Base-by-base conservation (phyloP, 208 protist genomes). In the Leishmania major region DNA sequence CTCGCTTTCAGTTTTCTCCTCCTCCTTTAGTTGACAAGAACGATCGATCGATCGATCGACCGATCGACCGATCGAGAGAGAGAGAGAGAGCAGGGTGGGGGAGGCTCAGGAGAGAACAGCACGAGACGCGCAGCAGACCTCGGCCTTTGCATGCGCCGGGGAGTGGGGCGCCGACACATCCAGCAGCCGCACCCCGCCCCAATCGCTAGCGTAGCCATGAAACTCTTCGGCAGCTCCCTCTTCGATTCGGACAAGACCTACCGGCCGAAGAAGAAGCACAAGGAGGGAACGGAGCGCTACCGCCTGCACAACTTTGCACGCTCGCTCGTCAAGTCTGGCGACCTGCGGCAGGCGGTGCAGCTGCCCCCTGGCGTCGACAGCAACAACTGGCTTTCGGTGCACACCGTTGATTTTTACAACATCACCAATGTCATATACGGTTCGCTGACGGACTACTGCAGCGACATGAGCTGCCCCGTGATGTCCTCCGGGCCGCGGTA, bases 351-450 rank as follows among this genome's bases (percentile, higher is more conserved):
- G 53, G 98, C 98, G 0, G 99, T 99, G 25, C 87, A 93, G 57
- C 89, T 99, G 3, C 99, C 99, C 22, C 89, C 94, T 17, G 96
- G 98, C 22, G 99, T 99, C 70, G 98, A 99, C 79, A 70, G 98
- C 25, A 97, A 99, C 85, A 97, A 99, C 85, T 99, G 99, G 99
- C 91, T 99, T 17, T 99, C 98, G 5, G 97, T 99, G 8, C 98
- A 99, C 88, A 99, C 98, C 2, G 95, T 99, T 6, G 99, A 99
- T 84, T 99, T 99, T 85, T 99, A 99, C 94, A 99, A 99, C 92
- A 99, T 99, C 78, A 99, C 99, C 11, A 99, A 99, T 82, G 94
- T 99, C 64, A 87, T 99, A 35, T 99, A 99, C 84, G 98, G 98
- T 75, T 99, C 97, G 1, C 94, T 99, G 60, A 99, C 99, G n/a